Percentiles rank a stretch among this genome's conserved stretches.
These are phyloP conservation scores for Rhizopogon parksii DNA, from an alignment of 1,284 basidiomycete genomes.

Conservation along the genomic window DNA sequence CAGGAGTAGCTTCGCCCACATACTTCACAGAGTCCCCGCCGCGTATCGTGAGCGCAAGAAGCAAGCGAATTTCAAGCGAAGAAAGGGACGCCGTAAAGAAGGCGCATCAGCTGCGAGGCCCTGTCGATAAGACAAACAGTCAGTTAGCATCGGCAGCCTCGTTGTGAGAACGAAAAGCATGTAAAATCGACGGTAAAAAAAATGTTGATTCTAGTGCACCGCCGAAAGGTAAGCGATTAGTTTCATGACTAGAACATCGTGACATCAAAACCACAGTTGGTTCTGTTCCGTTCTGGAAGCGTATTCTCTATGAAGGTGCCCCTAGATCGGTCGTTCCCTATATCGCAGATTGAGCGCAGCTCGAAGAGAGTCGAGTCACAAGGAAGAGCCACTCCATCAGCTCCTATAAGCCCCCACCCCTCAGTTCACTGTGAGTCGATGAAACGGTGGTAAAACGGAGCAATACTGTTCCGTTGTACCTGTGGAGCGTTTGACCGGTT, in stretches of 20 bases:
- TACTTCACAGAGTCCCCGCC: slow-evolving; percentile 11
- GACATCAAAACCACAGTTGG: slow-evolving; percentile 2
- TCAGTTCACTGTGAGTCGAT: background rate
- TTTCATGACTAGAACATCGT: background rate
- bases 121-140: slow-evolving; percentile 1
- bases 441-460: background rate
- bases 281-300: slow-evolving; percentile 31
- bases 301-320: slow-evolving; percentile 20
- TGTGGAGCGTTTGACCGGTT: background rate
- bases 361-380: slow-evolving; percentile 7
- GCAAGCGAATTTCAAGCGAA: slow-evolving; percentile 12
- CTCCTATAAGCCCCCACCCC: background rate
- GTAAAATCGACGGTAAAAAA: background rate
- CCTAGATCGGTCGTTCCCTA: slow-evolving; percentile 26
- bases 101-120: slow-evolving; percentile 30
- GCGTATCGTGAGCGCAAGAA: slow-evolving; percentile 13
- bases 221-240: background rate
- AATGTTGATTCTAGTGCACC: slow-evolving; percentile 1
- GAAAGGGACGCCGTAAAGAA: slow-evolving; percentile 21
- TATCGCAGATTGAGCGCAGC: slow-evolving; percentile 24
- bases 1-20: slow-evolving; percentile 1
- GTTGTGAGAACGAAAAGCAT: background rate
- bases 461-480: background rate
- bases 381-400: slow-evolving; percentile 2
- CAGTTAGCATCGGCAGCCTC: background rate